These are phyloP conservation scores for Moesziomyces globuligerus DNA, from an alignment of 1,284 basidiomycete genomes.

Conservation along the genomic window DNA sequence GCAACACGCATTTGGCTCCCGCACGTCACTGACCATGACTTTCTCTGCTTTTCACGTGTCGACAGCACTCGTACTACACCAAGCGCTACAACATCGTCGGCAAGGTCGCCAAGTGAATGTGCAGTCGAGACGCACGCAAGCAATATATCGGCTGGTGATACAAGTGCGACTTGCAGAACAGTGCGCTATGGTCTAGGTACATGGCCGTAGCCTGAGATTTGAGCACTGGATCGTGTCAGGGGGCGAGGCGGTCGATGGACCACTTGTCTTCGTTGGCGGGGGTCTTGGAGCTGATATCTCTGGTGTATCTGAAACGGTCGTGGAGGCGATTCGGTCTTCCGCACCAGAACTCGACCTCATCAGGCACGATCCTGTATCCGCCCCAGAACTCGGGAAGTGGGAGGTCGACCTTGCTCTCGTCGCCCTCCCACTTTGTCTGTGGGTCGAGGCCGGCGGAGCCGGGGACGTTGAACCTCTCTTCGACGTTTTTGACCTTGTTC, in stretches of 20 bases:
- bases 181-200: too few relatives aligned
- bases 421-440: conserved; percentile 21
- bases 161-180: too few relatives aligned
- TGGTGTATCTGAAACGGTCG: conserved; percentile 61
- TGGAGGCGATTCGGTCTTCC: conserved; percentile 63
- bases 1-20: not conserved
- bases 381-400: conserved; percentile 94
- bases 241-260: conserved; percentile 54
- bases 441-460: conserved; percentile 63
- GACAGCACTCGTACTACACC: conserved; percentile 63
- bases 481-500: conserved; percentile 73
- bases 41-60: not conserved
- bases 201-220: too few relatives aligned
- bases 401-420: conserved; percentile 67
- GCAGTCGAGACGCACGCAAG: not conserved
- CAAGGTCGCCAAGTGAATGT: conserved; percentile 40
- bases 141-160: too few relatives aligned
- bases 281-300: conserved; percentile 16
- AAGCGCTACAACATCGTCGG: conserved; percentile 67
- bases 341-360: conserved; percentile 73
- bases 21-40: not conserved
- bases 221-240: conserved; percentile 29
- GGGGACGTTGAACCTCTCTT: conserved; percentile 74
- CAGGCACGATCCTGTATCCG: conserved; percentile 90
- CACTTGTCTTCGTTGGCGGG: conserved; percentile 41